Conservation (phyloP, 441 rosid species). For the Adansonia grandidieri region DNA sequence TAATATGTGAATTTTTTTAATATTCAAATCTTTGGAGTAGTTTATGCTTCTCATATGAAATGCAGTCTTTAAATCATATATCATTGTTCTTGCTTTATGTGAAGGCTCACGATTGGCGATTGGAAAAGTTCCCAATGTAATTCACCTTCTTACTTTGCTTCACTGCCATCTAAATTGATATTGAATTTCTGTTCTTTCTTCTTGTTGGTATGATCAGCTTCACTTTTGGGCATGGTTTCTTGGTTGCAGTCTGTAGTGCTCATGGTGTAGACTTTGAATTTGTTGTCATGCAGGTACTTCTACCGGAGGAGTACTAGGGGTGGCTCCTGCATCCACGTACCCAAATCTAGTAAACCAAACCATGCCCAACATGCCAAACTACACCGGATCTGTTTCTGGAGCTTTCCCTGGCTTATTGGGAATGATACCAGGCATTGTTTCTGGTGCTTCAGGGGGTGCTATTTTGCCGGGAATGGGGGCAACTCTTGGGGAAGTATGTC, state of each 20-base stretch:
- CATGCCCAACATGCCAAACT: conserved; percentile 99
- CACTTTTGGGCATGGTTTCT: background rate
- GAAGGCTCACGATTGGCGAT: background rate
- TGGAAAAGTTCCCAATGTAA: background rate
- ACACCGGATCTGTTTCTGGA: conserved; percentile 91
- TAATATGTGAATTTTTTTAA: background rate
- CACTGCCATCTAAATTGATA: background rate
- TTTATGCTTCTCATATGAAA: background rate
- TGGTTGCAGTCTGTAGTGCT: conserved; percentile 6
- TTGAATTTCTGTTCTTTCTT: background rate
- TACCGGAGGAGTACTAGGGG: conserved; percentile 72
- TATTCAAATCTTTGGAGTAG: background rate
- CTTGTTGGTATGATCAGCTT: background rate
- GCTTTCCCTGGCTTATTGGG: conserved; percentile 91
- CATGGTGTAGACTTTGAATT: background rate
- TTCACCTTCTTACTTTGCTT: background rate
- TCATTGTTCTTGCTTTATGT: background rate
- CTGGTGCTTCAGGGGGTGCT: conserved; percentile 95
- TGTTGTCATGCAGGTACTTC: conserved; percentile 64
- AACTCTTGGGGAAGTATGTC: conserved; percentile 92
- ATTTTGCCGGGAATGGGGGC: conserved; percentile 97
- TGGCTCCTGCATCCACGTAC: conserved; percentile 73
- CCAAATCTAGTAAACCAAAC: conserved; percentile 88
- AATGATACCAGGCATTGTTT: conserved; percentile 89
- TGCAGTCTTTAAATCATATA: background rate